These are phyloP conservation scores for Anisodus acutangulus DNA, from an alignment of 257 asterid genomes.

Conservation along the genomic window DNA sequence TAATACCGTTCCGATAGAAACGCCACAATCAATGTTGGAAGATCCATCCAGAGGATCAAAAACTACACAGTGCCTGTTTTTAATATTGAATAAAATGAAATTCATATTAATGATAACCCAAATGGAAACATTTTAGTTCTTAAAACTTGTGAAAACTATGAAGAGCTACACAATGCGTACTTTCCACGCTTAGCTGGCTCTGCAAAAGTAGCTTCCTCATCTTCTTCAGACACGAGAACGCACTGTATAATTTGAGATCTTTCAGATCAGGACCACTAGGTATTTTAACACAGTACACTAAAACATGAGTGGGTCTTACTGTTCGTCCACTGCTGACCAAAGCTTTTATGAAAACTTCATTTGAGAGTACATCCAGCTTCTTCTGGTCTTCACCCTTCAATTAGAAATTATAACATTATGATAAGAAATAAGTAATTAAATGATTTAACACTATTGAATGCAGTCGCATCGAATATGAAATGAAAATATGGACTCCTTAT, in stretches of 20 bases:
- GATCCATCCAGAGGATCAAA: conserved; percentile 99
- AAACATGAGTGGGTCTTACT: conserved; percentile 50
- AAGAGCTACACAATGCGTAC: conserved; percentile 46
- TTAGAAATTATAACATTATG: not conserved
- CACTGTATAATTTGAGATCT: conserved; percentile 50
- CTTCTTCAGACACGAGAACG: conserved; percentile 97
- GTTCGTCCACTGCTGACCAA: conserved; percentile 95
- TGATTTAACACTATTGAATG: not conserved
- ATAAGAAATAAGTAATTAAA: not conserved
- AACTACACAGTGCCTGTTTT: conserved; percentile 86
- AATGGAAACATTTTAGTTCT: not conserved
- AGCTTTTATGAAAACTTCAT: conserved; percentile 91
- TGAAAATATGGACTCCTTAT: too few relatives aligned
- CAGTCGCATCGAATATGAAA: too few relatives aligned
- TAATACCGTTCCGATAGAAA: conserved; percentile 91
- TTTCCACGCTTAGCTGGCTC: conserved; percentile 80
- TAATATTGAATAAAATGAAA: conserved; percentile 24
- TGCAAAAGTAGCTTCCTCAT: conserved; percentile 87
- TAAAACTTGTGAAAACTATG: not conserved
- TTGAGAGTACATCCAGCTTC: conserved; percentile 93
- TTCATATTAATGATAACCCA: not conserved
- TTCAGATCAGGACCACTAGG: not conserved
- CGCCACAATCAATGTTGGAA: conserved; percentile 97
- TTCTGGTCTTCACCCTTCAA: conserved; percentile 90
- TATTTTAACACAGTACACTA: conserved; percentile 21